Evolutionary conservation across 331 rosid genomes (phyloP).

Genomic region (Phaseolus coccineus): DNA sequence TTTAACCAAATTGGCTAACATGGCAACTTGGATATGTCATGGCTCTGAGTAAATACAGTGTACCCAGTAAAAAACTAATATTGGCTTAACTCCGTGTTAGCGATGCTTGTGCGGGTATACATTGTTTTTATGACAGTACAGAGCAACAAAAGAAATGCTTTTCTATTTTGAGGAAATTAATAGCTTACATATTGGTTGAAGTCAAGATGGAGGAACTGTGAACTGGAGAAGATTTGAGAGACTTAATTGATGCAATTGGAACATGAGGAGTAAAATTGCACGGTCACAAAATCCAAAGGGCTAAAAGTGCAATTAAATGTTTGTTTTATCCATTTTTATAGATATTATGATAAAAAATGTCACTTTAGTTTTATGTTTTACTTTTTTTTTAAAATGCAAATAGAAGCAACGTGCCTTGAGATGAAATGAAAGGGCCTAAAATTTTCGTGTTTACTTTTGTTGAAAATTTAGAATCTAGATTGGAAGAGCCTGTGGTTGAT

Average conservation of each 20-base stretch:
- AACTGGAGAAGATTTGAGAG: neutral
- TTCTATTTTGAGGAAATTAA: neutral
- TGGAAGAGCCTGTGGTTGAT: constrained; percentile 54
- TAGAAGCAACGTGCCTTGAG: constrained; percentile 28
- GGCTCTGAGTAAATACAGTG: neutral
- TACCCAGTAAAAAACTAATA: neutral
- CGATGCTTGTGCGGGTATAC: neutral
- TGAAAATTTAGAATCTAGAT: constrained; percentile 48
- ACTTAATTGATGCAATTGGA: neutral
- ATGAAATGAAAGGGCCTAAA: constrained; percentile 25
- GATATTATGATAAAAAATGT: neutral
- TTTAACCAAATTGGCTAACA: neutral
- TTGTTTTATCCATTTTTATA: neutral
- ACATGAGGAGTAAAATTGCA: neutral
- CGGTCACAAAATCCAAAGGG: neutral
- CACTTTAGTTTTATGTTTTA: neutral
- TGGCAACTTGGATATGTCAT: neutral
- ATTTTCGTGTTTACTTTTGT: neutral
- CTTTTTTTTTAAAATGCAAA: neutral
- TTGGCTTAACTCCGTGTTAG: neutral
- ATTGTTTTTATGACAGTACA: neutral
- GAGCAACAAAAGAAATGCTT: neutral
- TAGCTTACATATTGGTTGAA: neutral
- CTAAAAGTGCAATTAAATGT: neutral
- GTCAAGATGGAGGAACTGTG: neutral